Evolutionary conservation across 2,329 filamentous ascomycete species (phyloP).

Genomic region (Neoascochyta sp.): DNA sequence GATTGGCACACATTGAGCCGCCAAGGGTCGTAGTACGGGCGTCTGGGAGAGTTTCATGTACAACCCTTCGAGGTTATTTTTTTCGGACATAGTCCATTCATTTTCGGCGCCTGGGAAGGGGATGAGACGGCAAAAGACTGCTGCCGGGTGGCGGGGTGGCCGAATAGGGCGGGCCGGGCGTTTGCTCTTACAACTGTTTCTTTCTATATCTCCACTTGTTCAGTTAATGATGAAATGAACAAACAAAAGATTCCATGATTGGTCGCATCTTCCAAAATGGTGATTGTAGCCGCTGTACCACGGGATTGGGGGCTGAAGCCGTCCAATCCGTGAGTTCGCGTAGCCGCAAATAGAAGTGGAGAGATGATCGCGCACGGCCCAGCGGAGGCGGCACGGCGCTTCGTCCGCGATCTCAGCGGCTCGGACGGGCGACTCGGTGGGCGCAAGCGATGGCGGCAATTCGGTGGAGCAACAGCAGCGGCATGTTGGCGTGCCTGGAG

Average conservation of each 20-base stretch:
- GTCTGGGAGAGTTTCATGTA: conserved; percentile 38
- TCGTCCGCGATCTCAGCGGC: conserved; percentile 11
- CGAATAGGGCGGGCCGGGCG: conserved; percentile 30
- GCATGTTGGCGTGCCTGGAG: conserved; percentile 10
- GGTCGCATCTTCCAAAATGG: conserved; percentile 23
- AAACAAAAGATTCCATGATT: conserved; percentile 28
- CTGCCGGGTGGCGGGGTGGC: conserved; percentile 25
- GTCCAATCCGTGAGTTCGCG: conserved; percentile 42
- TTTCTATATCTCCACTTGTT: conserved; percentile 27
- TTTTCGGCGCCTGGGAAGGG: conserved; percentile 26
- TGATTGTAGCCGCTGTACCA: conserved; percentile 39
- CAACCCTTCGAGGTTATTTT: conserved; percentile 24
- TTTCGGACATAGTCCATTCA: conserved; percentile 31
- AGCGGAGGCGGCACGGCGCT: conserved; percentile 21
- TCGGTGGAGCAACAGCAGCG: conserved; percentile 5
- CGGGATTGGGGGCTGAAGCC: conserved; percentile 35
- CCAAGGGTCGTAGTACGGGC: conserved; percentile 20
- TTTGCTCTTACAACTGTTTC: conserved; percentile 38
- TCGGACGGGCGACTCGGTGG: conserved; percentile 3
- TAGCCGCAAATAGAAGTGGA: conserved; percentile 40
- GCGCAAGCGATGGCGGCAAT: conserved; percentile 1
- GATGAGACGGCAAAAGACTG: conserved; percentile 30
- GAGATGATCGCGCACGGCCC: conserved; percentile 35
- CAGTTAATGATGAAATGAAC: conserved; percentile 34
- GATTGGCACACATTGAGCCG: conserved; percentile 27